phyloP scores from a whole-genome alignment of 2,329 filamentous ascomycete species.

The Epichloe coenophiala region DNA sequence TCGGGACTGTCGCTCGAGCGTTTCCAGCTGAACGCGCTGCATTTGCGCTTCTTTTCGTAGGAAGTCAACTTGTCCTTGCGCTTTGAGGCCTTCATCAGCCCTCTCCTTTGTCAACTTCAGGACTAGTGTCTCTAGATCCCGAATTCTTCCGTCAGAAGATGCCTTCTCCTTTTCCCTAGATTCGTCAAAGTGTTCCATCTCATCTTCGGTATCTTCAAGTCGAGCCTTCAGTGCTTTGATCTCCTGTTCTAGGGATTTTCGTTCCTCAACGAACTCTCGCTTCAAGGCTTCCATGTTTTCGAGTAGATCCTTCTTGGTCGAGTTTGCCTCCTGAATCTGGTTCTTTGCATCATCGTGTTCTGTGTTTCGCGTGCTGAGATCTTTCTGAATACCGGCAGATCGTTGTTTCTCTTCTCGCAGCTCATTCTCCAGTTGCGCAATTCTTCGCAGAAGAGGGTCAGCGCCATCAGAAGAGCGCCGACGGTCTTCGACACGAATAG shows the following conservation, averaged over 20 bases:
- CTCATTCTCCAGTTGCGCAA: conserved; percentile 62
- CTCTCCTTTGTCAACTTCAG: conserved; percentile 46
- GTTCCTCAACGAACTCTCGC: conserved; percentile 73
- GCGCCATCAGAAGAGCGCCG: conserved; percentile 32
- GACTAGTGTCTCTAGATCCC: conserved; percentile 57
- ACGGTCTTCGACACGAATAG: conserved; percentile 30
- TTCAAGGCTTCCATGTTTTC: conserved; percentile 90
- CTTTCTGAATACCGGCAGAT: conserved; percentile 53
- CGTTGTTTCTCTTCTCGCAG: conserved; percentile 60
- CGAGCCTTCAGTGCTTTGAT: conserved; percentile 62
- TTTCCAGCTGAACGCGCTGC: conserved; percentile 45
- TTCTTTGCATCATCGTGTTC: conserved; percentile 49
- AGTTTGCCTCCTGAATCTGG: conserved; percentile 73
- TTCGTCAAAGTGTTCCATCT: conserved; percentile 72
- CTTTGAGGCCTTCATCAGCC: conserved; percentile 42
- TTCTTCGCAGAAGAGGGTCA: conserved; percentile 32
- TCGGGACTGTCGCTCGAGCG: conserved; percentile 44
- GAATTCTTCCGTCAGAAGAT: conserved; percentile 53
- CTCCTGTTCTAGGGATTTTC: conserved; percentile 70
- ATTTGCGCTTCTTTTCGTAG: conserved; percentile 46
- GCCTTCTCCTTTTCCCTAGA: conserved; percentile 72
- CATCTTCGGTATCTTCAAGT: conserved; percentile 82
- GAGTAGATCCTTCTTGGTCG: conserved; percentile 86
- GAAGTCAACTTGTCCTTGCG: conserved; percentile 49
- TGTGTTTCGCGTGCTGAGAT: conserved; percentile 44